Percentiles rank a stretch among this genome's conserved stretches.
These are phyloP conservation scores for Neurospora cerealis DNA, from an alignment of 495 filamentous ascomycete genomes.

Conservation along the genomic window DNA sequence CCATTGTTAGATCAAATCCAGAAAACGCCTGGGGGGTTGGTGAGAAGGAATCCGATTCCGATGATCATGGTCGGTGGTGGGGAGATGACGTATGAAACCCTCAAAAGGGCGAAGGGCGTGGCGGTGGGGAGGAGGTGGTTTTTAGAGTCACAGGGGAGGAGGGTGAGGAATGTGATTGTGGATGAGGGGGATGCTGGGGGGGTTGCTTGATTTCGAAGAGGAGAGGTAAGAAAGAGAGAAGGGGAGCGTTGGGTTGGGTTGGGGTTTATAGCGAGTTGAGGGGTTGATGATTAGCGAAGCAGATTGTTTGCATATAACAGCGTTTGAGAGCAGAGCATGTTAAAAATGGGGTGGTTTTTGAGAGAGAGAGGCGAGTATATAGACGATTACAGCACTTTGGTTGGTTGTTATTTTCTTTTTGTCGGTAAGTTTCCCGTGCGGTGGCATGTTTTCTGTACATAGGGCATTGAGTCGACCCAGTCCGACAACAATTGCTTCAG, in stretches of 20 bases:
- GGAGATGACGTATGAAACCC: conserved; percentile 51
- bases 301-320: not conserved
- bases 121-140: conserved; percentile 70
- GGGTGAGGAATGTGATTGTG: conserved; percentile 74
- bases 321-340: not conserved
- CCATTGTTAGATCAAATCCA: conserved; percentile 74
- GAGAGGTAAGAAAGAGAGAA: not conserved
- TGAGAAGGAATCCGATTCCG: conserved; percentile 61
- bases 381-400: not conserved
- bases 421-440: not conserved
- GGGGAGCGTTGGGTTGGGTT: not conserved
- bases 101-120: conserved; percentile 50
- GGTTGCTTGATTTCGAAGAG: not conserved
- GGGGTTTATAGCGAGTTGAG: not conserved
- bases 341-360: not conserved
- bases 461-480: not conserved
- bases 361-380: not conserved
- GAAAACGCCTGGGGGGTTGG: conserved; percentile 58
- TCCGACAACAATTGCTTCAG: not conserved
- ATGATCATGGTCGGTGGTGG: conserved; percentile 83
- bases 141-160: conserved; percentile 75
- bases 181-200: conserved; percentile 21
- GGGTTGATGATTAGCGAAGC: not conserved
- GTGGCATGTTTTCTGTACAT: not conserved
- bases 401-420: not conserved